Base-by-base conservation (phyloP, 2,329 filamentous ascomycete species). In the Coniochaeta sp. region DNA sequence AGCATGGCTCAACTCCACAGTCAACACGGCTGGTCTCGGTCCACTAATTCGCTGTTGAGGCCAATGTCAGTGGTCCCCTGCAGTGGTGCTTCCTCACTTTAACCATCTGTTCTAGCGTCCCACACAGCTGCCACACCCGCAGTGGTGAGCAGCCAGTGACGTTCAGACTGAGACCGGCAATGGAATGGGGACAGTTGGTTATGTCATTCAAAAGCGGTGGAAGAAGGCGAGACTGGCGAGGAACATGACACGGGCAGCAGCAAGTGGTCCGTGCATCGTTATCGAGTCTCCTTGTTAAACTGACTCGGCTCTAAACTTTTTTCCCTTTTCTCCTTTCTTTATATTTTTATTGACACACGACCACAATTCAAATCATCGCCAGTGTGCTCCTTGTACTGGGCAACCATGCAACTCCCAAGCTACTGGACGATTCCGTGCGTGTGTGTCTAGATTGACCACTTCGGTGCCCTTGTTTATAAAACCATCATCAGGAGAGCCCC, bases 401-500 rank as follows among this genome's bases (percentile, higher is more conserved):
- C n/a, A n/a, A 58, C 52, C 53, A 16, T 27, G 24, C 54, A 52
- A 40, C 51, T 58, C 63, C 45, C 58, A 69, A 67, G 70, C 67
- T 67, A 66, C 75, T 78, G 78, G 55, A 67, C 72, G 72, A 74
- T 67, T 69, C 69, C 71, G 74, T 74, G 75, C 57, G 69, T 74
- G 76, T n/a, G n/a, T 71, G 79, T 81, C 79, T 65, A 83, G 79
- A 83, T 64, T 58, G 72, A 78, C 67, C 60, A 56, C 65, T 58
- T 58, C 61, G 64, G 68, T 67, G 74, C 77, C 77, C 72, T 81
- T 82, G 77, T 72, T 73, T 76, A 49, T 48, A 83, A 83, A 83
- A 83, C 80, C 80, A 82, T 83, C 70, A 75, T 81, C 79, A 81
- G 77, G 80, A 83, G 80, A 78, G 79, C 79, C 79, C 77, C 77